Percentiles rank a stretch among this genome's conserved stretches.
phyloP scores from a whole-genome alignment of 768 basidiomycete genomes.

The Amylocystis lapponica region DNA sequence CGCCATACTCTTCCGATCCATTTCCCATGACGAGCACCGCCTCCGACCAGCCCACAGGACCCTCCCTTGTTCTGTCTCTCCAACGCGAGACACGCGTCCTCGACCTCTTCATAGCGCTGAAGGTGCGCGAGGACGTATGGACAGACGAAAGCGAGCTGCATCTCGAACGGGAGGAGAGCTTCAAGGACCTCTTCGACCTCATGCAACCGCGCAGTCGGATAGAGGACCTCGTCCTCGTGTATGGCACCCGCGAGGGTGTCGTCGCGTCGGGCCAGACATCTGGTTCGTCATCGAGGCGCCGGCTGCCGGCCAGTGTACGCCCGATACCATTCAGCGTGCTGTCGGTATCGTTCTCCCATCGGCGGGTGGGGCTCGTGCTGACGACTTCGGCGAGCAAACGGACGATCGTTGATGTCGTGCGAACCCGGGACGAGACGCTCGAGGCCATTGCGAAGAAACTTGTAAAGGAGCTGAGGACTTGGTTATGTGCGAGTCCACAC shows the following conservation, averaged over 20 bases:
- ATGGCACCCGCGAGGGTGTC: conserved; percentile 36
- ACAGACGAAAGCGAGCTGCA: conserved; percentile 70
- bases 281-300: not conserved
- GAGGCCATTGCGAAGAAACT: conserved; percentile 51
- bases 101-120: conserved; percentile 75
- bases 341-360: conserved; percentile 36
- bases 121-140: conserved; percentile 76
- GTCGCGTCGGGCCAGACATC: conserved; percentile 9
- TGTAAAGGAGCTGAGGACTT: conserved; percentile 40
- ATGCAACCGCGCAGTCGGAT: conserved; percentile 66
- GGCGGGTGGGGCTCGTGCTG: conserved; percentile 33
- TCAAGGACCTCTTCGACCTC: conserved; percentile 75
- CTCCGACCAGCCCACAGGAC: conserved; percentile 16
- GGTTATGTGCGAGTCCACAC: conserved; percentile 23
- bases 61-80: conserved; percentile 32
- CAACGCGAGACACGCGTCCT: conserved; percentile 74
- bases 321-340: conserved; percentile 31
- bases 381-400: conserved; percentile 33
- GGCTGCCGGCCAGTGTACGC: not conserved
- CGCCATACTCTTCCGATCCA: conserved; percentile 73
- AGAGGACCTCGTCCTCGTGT: conserved; percentile 62
- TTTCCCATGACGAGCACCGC: conserved; percentile 47
- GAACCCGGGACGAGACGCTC: conserved; percentile 48
- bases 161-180: conserved; percentile 68
- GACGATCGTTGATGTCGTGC: conserved; percentile 49